phyloP scores from a whole-genome alignment of 768 basidiomycete genomes.

The Serendipita sp. region DNA sequence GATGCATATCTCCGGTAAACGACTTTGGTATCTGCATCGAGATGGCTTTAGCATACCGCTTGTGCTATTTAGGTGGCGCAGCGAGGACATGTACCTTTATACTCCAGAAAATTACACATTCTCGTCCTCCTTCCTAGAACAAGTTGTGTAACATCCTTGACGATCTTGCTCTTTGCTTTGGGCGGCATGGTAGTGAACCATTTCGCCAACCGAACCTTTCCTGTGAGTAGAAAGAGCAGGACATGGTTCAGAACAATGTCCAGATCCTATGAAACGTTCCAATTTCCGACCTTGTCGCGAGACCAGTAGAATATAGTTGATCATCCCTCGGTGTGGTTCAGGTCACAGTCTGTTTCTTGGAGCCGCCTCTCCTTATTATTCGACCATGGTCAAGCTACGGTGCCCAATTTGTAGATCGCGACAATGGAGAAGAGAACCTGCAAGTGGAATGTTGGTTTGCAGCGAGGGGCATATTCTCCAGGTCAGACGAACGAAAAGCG shows the following conservation, averaged over 20 bases:
- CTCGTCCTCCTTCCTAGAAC: conserved; percentile 73
- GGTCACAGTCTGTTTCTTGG: background rate
- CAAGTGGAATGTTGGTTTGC: conserved; percentile 67
- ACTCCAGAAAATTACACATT: conserved; percentile 95
- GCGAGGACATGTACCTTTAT: conserved; percentile 47
- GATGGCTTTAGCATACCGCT: background rate
- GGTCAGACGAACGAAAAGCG: conserved; percentile 25
- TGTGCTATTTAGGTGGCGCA: background rate
- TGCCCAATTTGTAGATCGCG: conserved; percentile 71
- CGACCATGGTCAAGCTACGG: conserved; percentile 26
- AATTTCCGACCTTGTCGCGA: conserved; percentile 59
- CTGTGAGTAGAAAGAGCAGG: conserved; percentile 23
- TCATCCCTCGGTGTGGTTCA: conserved; percentile 28
- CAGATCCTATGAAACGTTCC: conserved; percentile 10
- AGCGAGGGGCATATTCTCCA: conserved; percentile 84
- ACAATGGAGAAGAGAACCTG: conserved; percentile 75
- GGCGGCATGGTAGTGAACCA: conserved; percentile 81
- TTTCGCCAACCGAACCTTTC: conserved; percentile 87
- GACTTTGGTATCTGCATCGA: conserved; percentile 51
- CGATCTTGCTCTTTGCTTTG: conserved; percentile 75
- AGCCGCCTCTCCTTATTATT: no score
- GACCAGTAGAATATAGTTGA: conserved; percentile 85
- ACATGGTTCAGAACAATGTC: background rate
- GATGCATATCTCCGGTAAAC: conserved; percentile 93
- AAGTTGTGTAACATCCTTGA: conserved; percentile 89